phyloP scores from a whole-genome alignment of 331 rosid species.

The Arachis monticola region DNA sequence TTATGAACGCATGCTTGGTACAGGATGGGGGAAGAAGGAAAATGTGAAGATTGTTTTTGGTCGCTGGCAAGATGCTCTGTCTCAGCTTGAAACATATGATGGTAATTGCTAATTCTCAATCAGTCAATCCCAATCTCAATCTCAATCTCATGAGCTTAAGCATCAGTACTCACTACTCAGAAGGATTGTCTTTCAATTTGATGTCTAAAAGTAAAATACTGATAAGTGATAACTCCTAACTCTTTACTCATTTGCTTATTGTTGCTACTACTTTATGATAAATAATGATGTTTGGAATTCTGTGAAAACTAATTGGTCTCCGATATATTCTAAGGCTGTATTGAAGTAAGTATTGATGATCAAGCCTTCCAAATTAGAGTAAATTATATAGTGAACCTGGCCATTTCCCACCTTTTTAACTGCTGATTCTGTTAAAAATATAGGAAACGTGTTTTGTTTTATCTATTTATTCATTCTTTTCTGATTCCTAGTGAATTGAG shows the following conservation, averaged over 20 bases:
- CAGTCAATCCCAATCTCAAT: no score
- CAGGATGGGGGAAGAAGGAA: slow-evolving; percentile 76
- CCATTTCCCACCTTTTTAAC: background rate
- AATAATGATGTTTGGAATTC: background rate
- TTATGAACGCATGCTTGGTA: slow-evolving; percentile 66
- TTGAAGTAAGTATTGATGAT: no score
- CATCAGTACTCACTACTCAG: background rate
- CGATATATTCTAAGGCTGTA: background rate
- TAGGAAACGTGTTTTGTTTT: background rate
- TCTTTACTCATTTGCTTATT: background rate
- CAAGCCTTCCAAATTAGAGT: background rate
- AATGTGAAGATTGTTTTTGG: slow-evolving; percentile 76
- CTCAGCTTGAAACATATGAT: slow-evolving; percentile 72
- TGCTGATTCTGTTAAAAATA: background rate
- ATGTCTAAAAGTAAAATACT: background rate
- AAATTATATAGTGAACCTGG: background rate
- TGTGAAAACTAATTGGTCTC: background rate
- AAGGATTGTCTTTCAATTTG: background rate
- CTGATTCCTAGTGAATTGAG: slow-evolving; percentile 17
- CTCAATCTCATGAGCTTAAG: slow-evolving; percentile 16
- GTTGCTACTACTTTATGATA: background rate
- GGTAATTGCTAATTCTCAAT: slow-evolving; percentile 51
- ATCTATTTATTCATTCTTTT: background rate
- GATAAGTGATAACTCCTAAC: background rate
- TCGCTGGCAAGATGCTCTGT: slow-evolving; percentile 85